A percentile compares a stretch with the other conserved stretches of the same genome.
Conservation (phyloP, 352 stramenopile species). For the Phytophthora multivora region DNA sequence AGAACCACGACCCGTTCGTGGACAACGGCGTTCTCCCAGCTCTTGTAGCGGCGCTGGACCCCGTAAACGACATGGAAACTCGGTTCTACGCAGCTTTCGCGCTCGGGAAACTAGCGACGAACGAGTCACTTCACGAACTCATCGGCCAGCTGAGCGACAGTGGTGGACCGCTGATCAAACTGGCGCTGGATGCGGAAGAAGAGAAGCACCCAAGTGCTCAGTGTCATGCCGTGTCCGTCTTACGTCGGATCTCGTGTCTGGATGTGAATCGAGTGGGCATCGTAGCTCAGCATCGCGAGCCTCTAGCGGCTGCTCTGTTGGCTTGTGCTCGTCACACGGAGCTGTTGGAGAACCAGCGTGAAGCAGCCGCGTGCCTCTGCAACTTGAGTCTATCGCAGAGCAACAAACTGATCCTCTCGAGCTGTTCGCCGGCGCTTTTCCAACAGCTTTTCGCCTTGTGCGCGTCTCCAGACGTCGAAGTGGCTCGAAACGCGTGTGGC, state of each 20-base stretch:
- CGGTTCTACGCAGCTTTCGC: conserved; percentile 94
- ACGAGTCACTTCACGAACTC: conserved; percentile 67
- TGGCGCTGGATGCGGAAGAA: conserved; percentile 62
- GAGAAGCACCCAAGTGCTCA: conserved; percentile 57
- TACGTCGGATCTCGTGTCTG: conserved; percentile 86
- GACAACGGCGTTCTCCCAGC: conserved; percentile 68
- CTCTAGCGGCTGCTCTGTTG: conserved; percentile 62
- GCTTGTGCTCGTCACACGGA: conserved; percentile 38
- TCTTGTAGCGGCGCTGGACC: conserved; percentile 69
- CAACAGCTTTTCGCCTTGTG: conserved; percentile 76
- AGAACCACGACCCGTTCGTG: conserved; percentile 74
- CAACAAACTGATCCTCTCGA: conserved; percentile 81
- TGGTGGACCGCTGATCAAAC: conserved; percentile 51
- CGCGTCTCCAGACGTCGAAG: conserved; percentile 88
- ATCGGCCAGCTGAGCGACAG: conserved; percentile 62
- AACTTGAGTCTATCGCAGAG: conserved; percentile 78
- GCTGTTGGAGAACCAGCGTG: conserved; percentile 87
- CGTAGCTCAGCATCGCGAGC: conserved; percentile 54
- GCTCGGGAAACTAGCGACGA: conserved; percentile 93
- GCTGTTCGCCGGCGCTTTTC: conserved; percentile 47
- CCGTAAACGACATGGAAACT: conserved; percentile 86
- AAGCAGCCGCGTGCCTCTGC: conserved; percentile 90
- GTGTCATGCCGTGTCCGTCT: conserved; percentile 91
- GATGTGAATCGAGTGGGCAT: conserved; percentile 88
- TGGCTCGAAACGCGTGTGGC: conserved; percentile 91